Percentiles rank a stretch among this genome's conserved stretches.
phyloP scores from a whole-genome alignment of 345 rosid genomes.

The Bruguiera parviflora region DNA sequence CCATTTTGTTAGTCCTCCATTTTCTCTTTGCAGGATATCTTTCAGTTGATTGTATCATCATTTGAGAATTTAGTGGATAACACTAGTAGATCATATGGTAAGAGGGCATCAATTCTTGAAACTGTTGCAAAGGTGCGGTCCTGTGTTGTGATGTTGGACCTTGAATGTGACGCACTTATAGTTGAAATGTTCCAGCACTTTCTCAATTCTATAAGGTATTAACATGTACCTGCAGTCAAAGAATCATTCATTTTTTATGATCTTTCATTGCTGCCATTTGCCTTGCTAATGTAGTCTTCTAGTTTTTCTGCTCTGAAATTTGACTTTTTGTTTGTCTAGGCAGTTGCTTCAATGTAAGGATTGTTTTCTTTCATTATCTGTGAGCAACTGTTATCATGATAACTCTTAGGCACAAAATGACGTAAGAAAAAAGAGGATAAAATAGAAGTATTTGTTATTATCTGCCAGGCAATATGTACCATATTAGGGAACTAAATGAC shows the following conservation, averaged over 20 bases:
- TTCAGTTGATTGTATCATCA: conserved; percentile 86
- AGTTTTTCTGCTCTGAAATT: neutral
- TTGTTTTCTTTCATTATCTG: neutral
- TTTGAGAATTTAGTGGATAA: conserved; percentile 69
- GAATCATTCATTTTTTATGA: neutral
- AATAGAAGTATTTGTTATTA: too few species aligned
- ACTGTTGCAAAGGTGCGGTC: conserved; percentile 96
- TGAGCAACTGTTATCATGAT: too few species aligned
- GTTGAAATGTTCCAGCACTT: conserved; percentile 88
- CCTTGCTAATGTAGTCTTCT: neutral
- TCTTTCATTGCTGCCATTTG: too few species aligned
- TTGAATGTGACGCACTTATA: conserved; percentile 85
- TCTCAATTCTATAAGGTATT: conserved; percentile 75
- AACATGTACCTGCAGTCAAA: neutral
- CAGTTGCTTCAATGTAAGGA: neutral
- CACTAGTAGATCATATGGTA: conserved; percentile 62
- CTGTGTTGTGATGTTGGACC: conserved; percentile 96
- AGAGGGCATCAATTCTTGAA: conserved; percentile 83
- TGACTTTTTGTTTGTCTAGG: neutral
- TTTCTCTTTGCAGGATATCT: conserved; percentile 59
- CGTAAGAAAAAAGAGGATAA: too few species aligned
- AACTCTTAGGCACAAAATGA: too few species aligned
- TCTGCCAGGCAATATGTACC: neutral
- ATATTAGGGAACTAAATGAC: too few species aligned
- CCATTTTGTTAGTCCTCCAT: conserved; percentile 3